These are phyloP conservation scores for Cystofilobasidium ferigula DNA, from an alignment of 768 basidiomycete genomes.

Conservation along the genomic window DNA sequence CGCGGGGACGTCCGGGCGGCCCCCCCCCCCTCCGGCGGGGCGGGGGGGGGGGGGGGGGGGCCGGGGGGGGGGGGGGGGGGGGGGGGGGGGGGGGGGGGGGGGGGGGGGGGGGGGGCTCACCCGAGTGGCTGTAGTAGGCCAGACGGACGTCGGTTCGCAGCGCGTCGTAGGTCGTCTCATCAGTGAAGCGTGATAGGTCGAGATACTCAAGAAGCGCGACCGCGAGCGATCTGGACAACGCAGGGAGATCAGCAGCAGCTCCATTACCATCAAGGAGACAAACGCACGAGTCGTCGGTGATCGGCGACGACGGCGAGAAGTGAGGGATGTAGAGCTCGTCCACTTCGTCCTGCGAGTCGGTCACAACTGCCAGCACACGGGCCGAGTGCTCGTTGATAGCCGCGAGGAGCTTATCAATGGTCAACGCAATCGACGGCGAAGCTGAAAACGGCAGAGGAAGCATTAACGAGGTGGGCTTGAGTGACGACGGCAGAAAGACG, in stretches of 20 bases:
- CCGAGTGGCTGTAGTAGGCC: neutral
- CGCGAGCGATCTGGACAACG: neutral
- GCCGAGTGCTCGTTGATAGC: conserved; percentile 1
- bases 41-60: no score
- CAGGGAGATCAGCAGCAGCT: neutral
- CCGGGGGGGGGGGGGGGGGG: no score
- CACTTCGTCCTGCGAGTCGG: neutral
- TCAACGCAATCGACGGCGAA: neutral
- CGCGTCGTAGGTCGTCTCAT: neutral
- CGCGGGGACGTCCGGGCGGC: no score
- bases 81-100: no score
- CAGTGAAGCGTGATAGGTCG: conserved; percentile 4
- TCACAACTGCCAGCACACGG: neutral
- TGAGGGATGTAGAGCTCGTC: conserved; percentile 7
- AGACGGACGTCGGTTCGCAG: conserved; percentile 4
- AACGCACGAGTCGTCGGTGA: conserved; percentile 1
- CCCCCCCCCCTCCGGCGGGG: no score
- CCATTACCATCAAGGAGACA: no score
- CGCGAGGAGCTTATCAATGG: neutral
- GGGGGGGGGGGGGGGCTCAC: no score
- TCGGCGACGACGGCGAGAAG: conserved; percentile 1
- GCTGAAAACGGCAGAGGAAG: neutral
- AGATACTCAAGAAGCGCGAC: conserved; percentile 14
- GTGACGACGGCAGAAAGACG: neutral
- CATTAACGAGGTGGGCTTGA: neutral